These are phyloP conservation scores for Diaporthe destruens DNA, from an alignment of 2,329 filamentous ascomycete species.

Conservation along the genomic window DNA sequence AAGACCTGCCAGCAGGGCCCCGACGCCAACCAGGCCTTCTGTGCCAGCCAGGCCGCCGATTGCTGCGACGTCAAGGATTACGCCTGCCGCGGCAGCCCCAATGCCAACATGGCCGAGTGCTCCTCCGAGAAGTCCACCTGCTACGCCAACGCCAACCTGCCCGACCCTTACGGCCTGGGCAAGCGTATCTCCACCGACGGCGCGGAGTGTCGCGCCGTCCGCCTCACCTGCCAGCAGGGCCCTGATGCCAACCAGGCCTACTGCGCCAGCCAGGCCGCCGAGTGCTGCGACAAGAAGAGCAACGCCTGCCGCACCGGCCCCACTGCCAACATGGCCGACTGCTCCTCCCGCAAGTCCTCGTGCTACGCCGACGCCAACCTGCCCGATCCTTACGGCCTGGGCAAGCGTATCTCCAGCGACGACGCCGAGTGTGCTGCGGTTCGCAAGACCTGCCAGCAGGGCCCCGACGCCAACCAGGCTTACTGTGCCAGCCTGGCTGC, in stretches of 20 bases:
- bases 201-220: conserved; percentile 13
- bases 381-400: conserved; percentile 4
- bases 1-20: neutral
- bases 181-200: conserved; percentile 21
- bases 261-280: conserved; percentile 4
- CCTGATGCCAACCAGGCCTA: neutral
- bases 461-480: neutral
- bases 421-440: conserved; percentile 16
- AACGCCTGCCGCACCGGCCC: conserved; percentile 14
- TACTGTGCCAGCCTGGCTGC: conserved; percentile 5
- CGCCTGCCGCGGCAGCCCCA: conserved; percentile 8
- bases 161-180: conserved; percentile 8
- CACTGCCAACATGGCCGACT: conserved; percentile 16
- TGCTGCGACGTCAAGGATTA: conserved; percentile 19
- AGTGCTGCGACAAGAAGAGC: conserved; percentile 3
- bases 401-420: conserved; percentile 17
- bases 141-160: conserved; percentile 14
- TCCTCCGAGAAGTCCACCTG: conserved; percentile 14
- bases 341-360: conserved; percentile 7
- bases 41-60: neutral
- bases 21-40: conserved; percentile 18
- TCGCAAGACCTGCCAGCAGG: neutral
- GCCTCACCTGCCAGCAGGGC: neutral
- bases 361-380: conserved; percentile 23
- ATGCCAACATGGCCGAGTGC: conserved; percentile 14